These are phyloP conservation scores for Boechera stricta DNA, from an alignment of 345 rosid genomes.

Conservation along the genomic window DNA sequence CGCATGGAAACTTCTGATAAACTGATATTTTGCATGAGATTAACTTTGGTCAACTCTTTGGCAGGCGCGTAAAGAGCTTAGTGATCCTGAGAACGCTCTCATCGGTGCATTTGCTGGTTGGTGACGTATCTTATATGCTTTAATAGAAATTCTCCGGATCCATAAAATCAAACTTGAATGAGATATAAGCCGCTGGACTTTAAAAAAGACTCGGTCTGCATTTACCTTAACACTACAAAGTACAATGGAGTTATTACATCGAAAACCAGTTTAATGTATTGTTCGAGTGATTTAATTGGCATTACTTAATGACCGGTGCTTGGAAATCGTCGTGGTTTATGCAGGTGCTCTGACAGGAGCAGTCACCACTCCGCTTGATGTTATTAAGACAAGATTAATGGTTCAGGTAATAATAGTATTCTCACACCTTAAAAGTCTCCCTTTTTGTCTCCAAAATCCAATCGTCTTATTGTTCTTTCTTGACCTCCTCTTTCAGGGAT, in stretches of 20 bases:
- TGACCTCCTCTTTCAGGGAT: conserved; percentile 56
- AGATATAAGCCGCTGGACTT: not conserved
- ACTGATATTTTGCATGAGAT: conserved; percentile 9
- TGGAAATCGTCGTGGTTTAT: conserved; percentile 16
- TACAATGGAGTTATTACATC: conserved; percentile 17
- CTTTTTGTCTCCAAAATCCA: not conserved
- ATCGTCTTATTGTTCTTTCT: not conserved
- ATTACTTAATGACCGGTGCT: not conserved
- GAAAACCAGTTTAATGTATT: not conserved
- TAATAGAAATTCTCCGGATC: not conserved
- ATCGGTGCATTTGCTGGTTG: conserved; percentile 96
- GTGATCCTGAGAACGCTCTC: conserved; percentile 89
- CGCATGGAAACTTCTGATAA: conserved; percentile 1
- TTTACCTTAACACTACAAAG: conserved; percentile 9
- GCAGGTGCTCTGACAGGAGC: conserved; percentile 97
- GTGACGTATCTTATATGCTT: conserved; percentile 33
- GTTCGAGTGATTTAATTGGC: not conserved
- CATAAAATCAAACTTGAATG: conserved; percentile 3
- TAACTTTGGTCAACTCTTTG: conserved; percentile 11
- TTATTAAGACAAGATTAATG: conserved; percentile 96
- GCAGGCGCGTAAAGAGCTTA: conserved; percentile 84
- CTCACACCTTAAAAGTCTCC: conserved; percentile 17
- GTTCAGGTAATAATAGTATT: conserved; percentile 64
- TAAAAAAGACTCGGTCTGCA: not conserved
- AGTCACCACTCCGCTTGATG: conserved; percentile 95